A percentile compares a stretch with the other conserved stretches of the same genome.
Evolutionary conservation across 2,329 filamentous ascomycete species (phyloP).

Genomic region (Pestalotiopsis sp.): DNA sequence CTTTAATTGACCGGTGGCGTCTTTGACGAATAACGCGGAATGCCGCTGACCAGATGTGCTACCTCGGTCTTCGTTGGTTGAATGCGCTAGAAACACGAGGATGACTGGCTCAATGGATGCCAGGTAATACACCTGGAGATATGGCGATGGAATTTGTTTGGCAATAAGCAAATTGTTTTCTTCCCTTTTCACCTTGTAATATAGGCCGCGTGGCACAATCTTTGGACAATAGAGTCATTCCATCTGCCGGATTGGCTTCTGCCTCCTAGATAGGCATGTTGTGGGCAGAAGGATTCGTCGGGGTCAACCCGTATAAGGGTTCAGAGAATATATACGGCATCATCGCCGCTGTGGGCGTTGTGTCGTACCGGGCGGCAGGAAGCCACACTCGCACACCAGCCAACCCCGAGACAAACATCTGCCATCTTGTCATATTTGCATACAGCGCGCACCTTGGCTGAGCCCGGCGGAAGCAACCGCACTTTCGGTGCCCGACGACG

Average conservation of each 20-base stretch:
- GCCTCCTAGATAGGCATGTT: background rate
- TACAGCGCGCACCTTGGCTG: background rate
- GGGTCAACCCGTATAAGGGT: background rate
- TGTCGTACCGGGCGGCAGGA: background rate
- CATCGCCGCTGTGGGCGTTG: background rate
- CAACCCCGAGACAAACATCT: background rate
- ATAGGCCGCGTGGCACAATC: background rate
- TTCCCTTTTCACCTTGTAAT: background rate
- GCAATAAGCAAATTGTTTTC: background rate
- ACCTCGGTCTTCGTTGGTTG: background rate
- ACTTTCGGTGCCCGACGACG: background rate
- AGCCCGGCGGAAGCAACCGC: background rate
- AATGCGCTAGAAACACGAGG: background rate
- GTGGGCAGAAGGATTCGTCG: background rate
- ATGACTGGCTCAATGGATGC: background rate
- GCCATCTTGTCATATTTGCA: background rate
- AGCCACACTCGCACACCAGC: background rate
- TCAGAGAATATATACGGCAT: background rate
- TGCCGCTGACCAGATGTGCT: constrained; percentile 4
- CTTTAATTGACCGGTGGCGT: background rate
- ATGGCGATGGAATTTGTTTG: background rate
- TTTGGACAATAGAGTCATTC: background rate
- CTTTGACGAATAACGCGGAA: background rate
- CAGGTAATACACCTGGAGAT: background rate
- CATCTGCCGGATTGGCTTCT: background rate